Evolutionary conservation across 2,329 filamentous ascomycete species (phyloP).

Genomic region (Stachybotrys elegans): DNA sequence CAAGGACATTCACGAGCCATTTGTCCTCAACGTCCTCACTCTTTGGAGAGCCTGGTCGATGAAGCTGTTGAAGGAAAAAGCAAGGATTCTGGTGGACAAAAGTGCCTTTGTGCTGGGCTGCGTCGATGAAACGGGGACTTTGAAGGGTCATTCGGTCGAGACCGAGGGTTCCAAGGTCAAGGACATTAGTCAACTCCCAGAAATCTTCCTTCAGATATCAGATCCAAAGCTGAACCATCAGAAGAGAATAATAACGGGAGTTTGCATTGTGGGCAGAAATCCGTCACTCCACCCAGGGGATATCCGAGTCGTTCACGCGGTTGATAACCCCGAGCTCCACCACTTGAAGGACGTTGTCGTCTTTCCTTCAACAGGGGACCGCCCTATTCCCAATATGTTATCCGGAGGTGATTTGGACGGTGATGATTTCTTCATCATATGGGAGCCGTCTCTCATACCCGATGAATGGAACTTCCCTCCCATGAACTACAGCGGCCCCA

Average conservation of each 20-base stretch:
- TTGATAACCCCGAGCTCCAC: constrained; percentile 66
- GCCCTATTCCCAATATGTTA: constrained; percentile 87
- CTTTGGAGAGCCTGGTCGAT: constrained; percentile 88
- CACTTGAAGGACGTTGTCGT: constrained; percentile 85
- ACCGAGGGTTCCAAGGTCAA: constrained; percentile 34
- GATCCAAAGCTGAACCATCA: constrained; percentile 45
- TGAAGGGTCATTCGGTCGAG: constrained; percentile 65
- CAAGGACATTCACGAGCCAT: constrained; percentile 68
- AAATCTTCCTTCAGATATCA: constrained; percentile 85
- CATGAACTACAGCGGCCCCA: constrained; percentile 65
- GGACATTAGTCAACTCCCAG: constrained; percentile 56
- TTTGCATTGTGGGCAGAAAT: constrained; percentile 84
- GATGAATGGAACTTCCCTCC: constrained; percentile 64
- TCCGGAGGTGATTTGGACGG: constrained; percentile 94
- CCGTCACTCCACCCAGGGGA: constrained; percentile 93
- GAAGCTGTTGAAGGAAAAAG: constrained; percentile 89
- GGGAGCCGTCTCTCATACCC: constrained; percentile 74
- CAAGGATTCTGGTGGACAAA: constrained; percentile 73
- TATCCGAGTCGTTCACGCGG: constrained; percentile 78
- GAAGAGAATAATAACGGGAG: constrained; percentile 64
- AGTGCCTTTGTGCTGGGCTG: constrained; percentile 87
- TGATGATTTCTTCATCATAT: constrained; percentile 92
- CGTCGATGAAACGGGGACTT: constrained; percentile 73
- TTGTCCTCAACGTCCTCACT: constrained; percentile 70
- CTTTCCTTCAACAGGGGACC: constrained; percentile 76